Evolutionary conservation across 1,284 basidiomycete species (phyloP).

Genomic region (Trichosporon asahii): DNA sequence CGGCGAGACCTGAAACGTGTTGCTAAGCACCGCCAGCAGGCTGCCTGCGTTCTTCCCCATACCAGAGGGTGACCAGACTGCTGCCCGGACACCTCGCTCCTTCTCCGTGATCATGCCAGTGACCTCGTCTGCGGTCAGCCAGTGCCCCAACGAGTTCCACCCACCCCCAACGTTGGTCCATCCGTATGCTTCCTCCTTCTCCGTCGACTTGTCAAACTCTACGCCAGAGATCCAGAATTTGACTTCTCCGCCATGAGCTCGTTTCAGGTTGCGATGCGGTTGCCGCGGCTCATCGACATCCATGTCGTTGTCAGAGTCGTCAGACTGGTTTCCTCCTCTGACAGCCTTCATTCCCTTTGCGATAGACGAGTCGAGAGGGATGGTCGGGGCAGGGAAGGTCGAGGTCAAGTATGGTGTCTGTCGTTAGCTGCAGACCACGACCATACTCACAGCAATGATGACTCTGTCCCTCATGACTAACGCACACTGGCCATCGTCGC

Average conservation of each 20-base stretch:
- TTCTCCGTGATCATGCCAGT: slow-evolving; percentile 29
- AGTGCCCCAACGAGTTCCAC: not conserved
- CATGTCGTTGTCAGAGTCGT: slow-evolving; percentile 17
- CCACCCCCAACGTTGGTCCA: slow-evolving; percentile 22
- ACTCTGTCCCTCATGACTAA: slow-evolving; percentile 33
- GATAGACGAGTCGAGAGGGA: slow-evolving; percentile 27
- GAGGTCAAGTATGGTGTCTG: slow-evolving; percentile 42
- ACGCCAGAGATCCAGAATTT: slow-evolving; percentile 34
- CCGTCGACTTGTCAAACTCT: slow-evolving; percentile 22
- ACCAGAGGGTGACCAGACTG: slow-evolving; percentile 45
- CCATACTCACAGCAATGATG: slow-evolving; percentile 28
- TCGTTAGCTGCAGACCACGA: not conserved
- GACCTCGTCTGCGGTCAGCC: slow-evolving; percentile 30
- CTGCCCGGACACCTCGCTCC: slow-evolving; percentile 28
- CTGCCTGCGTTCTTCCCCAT: slow-evolving; percentile 28
- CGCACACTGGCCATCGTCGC: slow-evolving; percentile 44
- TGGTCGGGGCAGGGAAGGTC: slow-evolving; percentile 30
- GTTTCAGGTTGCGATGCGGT: slow-evolving; percentile 17
- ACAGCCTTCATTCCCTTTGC: slow-evolving; percentile 11
- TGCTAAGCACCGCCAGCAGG: slow-evolving; percentile 35
- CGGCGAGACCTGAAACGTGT: slow-evolving; percentile 33
- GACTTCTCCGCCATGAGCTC: slow-evolving; percentile 35
- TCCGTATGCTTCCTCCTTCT: slow-evolving; percentile 20
- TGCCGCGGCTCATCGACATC: slow-evolving; percentile 14
- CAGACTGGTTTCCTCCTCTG: slow-evolving; percentile 13